These are phyloP conservation scores for Fusarium duplospermum DNA, from an alignment of 2,329 filamentous ascomycete genomes.

Conservation along the genomic window DNA sequence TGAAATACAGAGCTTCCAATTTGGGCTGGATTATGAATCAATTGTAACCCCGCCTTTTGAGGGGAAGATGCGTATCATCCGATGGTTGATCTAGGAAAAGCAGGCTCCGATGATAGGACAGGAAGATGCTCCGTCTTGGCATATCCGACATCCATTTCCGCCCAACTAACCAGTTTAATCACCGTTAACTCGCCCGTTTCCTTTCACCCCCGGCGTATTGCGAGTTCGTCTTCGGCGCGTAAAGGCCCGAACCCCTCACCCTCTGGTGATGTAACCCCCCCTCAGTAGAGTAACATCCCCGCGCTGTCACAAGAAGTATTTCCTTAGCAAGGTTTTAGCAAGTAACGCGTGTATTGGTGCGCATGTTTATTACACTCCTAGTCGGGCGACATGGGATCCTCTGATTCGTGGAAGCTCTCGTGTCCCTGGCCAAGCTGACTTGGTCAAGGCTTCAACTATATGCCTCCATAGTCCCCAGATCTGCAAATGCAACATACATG, in stretches of 20 bases:
- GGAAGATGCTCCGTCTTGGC: not conserved
- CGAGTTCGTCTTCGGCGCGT: not conserved
- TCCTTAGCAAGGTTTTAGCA: not conserved
- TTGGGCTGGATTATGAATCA: not conserved
- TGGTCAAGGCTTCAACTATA: not conserved
- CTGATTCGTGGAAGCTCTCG: conserved; percentile 25
- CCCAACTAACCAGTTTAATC: not conserved
- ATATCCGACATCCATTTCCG: not conserved
- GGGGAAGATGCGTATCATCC: not conserved
- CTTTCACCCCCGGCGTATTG: not conserved
- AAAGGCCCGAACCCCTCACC: conserved; percentile 3
- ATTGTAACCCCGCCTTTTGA: conserved; percentile 13
- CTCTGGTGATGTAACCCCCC: not conserved
- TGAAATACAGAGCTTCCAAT: not conserved
- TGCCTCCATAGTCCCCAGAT: conserved; percentile 20
- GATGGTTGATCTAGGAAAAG: not conserved
- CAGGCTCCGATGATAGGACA: not conserved
- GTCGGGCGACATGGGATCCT: not conserved
- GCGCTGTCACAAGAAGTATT: not conserved
- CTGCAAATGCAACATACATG: conserved; percentile 22
- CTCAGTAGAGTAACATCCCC: not conserved
- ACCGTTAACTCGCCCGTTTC: not conserved
- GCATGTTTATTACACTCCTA: not conserved
- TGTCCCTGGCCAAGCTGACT: not conserved
- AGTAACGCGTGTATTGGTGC: conserved; percentile 20